Conservation (phyloP, 2,329 filamentous ascomycete genomes). For the Didymella arachidicola region DNA sequence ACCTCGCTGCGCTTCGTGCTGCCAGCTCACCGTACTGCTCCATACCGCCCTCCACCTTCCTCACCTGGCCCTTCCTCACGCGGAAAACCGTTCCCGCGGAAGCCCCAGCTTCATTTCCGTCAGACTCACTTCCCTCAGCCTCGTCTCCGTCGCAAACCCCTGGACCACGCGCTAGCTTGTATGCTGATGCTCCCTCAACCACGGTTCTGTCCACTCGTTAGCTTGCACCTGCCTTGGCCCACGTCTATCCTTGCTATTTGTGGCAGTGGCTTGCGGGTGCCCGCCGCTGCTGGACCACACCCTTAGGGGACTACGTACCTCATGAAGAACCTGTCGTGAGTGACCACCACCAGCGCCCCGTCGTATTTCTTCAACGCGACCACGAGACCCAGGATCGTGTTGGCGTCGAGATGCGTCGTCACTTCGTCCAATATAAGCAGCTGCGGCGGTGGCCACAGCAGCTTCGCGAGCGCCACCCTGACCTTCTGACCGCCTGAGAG, state of each 20-base stretch:
- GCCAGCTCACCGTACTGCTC: conserved; percentile 50
- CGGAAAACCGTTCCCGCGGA: conserved; percentile 47
- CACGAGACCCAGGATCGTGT: conserved; percentile 77
- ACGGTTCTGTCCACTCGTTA: conserved; percentile 61
- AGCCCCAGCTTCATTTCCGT: conserved; percentile 58
- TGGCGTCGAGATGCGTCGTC: conserved; percentile 84
- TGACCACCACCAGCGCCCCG: conserved; percentile 78
- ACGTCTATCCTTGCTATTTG: conserved; percentile 2
- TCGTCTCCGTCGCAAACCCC: conserved; percentile 51
- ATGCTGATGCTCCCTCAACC: conserved; percentile 66
- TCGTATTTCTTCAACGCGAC: conserved; percentile 72
- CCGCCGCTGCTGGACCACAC: background rate
- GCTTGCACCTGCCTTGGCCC: background rate
- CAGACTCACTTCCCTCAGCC: conserved; percentile 55
- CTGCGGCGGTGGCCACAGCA: conserved; percentile 75
- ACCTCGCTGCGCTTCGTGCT: conserved; percentile 38
- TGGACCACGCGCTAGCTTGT: conserved; percentile 43
- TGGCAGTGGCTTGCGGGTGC: background rate
- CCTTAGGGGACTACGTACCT: conserved; percentile 52
- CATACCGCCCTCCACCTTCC: conserved; percentile 50
- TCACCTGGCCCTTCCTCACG: conserved; percentile 45
- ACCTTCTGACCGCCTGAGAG: conserved; percentile 80
- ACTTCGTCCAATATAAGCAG: conserved; percentile 80
- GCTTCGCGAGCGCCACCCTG: conserved; percentile 69
- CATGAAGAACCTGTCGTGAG: conserved; percentile 84